These are phyloP conservation scores for Eimeria acervulina DNA, from an alignment of 169 alveolate genomes.

Conservation along the genomic window DNA sequence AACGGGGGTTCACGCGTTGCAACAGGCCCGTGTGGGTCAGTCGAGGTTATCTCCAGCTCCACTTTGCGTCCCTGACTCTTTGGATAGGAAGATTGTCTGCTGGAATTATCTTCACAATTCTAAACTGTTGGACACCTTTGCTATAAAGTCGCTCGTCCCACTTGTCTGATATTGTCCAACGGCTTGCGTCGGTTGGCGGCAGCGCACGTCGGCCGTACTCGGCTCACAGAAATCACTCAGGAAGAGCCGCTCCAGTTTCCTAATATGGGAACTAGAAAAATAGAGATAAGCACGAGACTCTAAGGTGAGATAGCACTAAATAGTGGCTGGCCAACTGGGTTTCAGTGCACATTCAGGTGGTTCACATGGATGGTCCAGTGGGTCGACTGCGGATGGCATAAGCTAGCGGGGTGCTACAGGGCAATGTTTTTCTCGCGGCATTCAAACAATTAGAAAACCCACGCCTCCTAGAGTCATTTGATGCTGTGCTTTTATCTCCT, in stretches of 20 bases:
- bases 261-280: not conserved
- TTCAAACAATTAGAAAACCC: not conserved
- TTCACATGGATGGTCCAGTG: not conserved
- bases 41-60: not conserved
- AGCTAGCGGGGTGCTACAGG: not conserved
- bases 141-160: not conserved
- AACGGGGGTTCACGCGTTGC: too few relatives aligned
- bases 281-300: not conserved
- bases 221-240: too few relatives aligned
- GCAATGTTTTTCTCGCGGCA: not conserved
- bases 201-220: not conserved
- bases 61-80: not conserved
- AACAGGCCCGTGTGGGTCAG: too few relatives aligned
- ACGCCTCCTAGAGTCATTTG: not conserved
- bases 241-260: not conserved
- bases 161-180: not conserved
- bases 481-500: not conserved
- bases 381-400: not conserved
- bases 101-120: not conserved
- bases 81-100: not conserved
- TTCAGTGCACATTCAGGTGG: slow-evolving; percentile 4
- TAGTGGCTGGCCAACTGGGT: not conserved
- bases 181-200: not conserved
- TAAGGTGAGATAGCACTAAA: not conserved
- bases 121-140: not conserved